Conservation (phyloP, 2,329 filamentous ascomycete species). For the Penicillium sp. region DNA sequence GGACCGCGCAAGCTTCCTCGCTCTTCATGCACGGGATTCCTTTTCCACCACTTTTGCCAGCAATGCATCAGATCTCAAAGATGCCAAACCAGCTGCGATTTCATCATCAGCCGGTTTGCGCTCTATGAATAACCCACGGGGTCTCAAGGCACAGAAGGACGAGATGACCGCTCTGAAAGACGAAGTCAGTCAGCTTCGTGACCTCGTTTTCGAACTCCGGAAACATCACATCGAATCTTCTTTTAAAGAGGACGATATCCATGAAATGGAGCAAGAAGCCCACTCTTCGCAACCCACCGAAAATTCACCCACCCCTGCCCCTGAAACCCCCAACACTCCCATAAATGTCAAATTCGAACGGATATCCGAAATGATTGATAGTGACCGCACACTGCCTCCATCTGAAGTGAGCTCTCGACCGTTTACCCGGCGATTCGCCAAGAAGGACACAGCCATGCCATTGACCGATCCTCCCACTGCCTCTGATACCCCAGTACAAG, state of each 20-base stretch:
- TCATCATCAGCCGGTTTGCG: not conserved
- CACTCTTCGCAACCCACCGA: constrained; percentile 8
- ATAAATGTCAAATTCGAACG: constrained; percentile 15
- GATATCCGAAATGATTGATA: constrained; percentile 8
- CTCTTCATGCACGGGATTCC: constrained; percentile 25
- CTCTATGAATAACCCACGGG: not conserved
- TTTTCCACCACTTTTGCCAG: constrained; percentile 22
- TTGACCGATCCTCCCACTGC: not conserved
- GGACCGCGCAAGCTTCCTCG: constrained; percentile 22
- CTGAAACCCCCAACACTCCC: not conserved
- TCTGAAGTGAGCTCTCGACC: not conserved
- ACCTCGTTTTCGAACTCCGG: constrained; percentile 29
- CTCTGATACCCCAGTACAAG: not conserved
- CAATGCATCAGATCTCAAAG: not conserved
- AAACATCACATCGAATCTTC: constrained; percentile 17
- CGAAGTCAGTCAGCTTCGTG: constrained; percentile 32
- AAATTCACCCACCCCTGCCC: not conserved
- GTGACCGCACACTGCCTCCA: not conserved
- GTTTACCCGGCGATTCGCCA: not conserved
- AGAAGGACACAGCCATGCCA: not conserved
- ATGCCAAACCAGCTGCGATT: not conserved
- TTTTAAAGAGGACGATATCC: constrained; percentile 7
- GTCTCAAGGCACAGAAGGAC: constrained; percentile 13
- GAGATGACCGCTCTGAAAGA: constrained; percentile 28
- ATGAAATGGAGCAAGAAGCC: constrained; percentile 4